Evolutionary conservation across 352 stramenopile species (phyloP).

Genomic region (Phytopythium vexans): DNA sequence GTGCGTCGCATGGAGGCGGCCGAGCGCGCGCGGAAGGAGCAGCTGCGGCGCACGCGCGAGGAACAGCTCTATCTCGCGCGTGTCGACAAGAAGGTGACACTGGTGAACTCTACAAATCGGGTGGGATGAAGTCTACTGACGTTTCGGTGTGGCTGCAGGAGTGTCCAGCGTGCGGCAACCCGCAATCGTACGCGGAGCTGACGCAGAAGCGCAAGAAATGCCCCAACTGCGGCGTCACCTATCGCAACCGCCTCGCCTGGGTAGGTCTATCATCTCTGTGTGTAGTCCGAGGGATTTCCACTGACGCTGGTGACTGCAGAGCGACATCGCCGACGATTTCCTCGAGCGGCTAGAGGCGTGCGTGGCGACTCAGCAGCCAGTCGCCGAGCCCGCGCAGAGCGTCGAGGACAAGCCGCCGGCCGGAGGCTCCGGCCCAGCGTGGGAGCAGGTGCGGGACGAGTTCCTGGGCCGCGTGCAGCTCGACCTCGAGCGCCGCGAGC

Average conservation of each 20-base stretch:
- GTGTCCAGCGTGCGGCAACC: conserved; percentile 64
- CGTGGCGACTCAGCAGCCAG: conserved; percentile 11
- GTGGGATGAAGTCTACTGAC: conserved; percentile 1
- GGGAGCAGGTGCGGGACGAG: conserved; percentile 53
- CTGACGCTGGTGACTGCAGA: conserved; percentile 17
- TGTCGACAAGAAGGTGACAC: conserved; percentile 64
- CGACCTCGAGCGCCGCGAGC: conserved; percentile 49
- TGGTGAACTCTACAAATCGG: not conserved
- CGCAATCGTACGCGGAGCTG: conserved; percentile 72
- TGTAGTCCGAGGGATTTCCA: not conserved
- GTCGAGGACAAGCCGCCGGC: conserved; percentile 10
- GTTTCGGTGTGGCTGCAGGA: conserved; percentile 20
- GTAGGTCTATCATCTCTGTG: conserved; percentile 20
- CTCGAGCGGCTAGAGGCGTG: conserved; percentile 50
- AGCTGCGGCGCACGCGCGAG: conserved; percentile 55
- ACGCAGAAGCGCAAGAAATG: conserved; percentile 81
- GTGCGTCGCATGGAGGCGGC: conserved; percentile 70
- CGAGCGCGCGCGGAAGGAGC: conserved; percentile 52
- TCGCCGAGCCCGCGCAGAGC: conserved; percentile 10
- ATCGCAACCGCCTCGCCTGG: conserved; percentile 66
- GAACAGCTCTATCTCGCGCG: conserved; percentile 49
- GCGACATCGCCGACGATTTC: conserved; percentile 59
- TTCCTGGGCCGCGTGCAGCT: conserved; percentile 66
- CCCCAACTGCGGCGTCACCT: conserved; percentile 68
- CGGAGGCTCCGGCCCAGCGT: conserved; percentile 10